Base-by-base conservation (phyloP, 2,329 filamentous ascomycete genomes). In the Parasarocladium wereldwijsianum region DNA sequence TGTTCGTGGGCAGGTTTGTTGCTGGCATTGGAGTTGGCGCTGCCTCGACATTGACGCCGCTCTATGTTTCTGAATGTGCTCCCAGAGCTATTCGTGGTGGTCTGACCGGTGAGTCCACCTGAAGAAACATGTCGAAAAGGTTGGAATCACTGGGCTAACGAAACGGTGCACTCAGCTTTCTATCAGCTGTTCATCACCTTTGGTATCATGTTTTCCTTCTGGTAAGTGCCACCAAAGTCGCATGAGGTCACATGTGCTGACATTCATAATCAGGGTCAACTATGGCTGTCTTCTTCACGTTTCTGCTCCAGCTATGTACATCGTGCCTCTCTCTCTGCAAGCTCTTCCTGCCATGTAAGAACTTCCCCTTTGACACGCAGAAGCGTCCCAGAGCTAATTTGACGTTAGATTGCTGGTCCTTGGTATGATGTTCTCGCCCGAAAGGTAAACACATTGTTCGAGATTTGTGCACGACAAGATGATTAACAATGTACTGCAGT, bases 251-350 rank as follows among this genome's bases (percentile, higher is more conserved):
- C 20, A 8, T 4, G 5, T 19, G 20, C 28, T 16, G 6, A 15
- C 36, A 56, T 8, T 47, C 50, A 4, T 57, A n/a, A n/a, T 54
- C 38, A 72, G 63, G 64, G 55, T 66, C 47, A 70, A 66, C 47
- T 71, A 67, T 34, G 66, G 62, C 17, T 55, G 55, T 26, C 46
- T 62, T 18, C 51, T 62, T n/a, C 54, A 65, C 35, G 49, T 65
- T 23, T 35, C 44, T 8, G 49, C 66, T 17, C 53, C 60, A 3
- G 56, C 63, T 5, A 57, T 62, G 25, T 79, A 65, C 44, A 57
- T 75, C 21, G 57, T 80, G 1, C 76, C 77, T 1, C 56, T 82
- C 4, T 62, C 67, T 8, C 60, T 79, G 35, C 77, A 82, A 47
- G 64, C 60, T 31, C 54, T 80, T 4, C 76, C 76, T 0, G 74